Base-by-base conservation (phyloP, 352 stramenopile genomes). In the Globisporangium spiculum region DNA sequence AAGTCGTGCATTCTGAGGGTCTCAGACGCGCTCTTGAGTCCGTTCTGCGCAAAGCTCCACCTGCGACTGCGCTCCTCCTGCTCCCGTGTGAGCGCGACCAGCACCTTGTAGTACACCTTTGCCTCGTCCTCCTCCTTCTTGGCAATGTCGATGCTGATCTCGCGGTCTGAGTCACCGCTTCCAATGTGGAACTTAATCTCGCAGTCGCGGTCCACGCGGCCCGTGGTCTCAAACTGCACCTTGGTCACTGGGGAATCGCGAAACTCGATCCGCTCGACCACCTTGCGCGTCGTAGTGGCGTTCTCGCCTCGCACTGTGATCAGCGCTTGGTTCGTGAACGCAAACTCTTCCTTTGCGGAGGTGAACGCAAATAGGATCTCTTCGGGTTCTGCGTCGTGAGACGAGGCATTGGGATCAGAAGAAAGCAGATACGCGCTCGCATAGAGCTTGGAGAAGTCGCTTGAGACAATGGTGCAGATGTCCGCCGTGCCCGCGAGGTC, bases 111-210 rank as follows among this genome's bases (percentile, higher is more conserved):
- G 71, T 84, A 80, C 0, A 61, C 55, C 58, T 87, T 84, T 38
- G 78, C 81, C 22, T 66, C 61, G 16, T 66, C 55, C 53, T 87
- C 77, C 50, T 89, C 79, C 32, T 86, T 84, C 6, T 72, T 68
- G 16, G 76, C 79, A 55, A 87, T 84, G 63, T 89, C 81, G 48
- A 89, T 86, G 44, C 72, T 81, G 12, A 87, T 57, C 20, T 76
- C 46, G 14, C 65, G 30, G 2, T 72, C 62, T 1, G 20, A 8
- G 44, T 24, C 44, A 1, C 18, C 46, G 22, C 9, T 18, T 8
- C 79, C 81, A 41, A 89, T 84, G 10, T 44, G 24, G 69, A 89
- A 87, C 69, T 89, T 87, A 69, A 89, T 82, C 68, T 87, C 81
- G 44, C 81, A 89, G 72, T 89, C 81, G 36, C 79, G 81, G 52